Conservation (phyloP, 352 stramenopile species). For the Globisporangium orthogonon region DNA sequence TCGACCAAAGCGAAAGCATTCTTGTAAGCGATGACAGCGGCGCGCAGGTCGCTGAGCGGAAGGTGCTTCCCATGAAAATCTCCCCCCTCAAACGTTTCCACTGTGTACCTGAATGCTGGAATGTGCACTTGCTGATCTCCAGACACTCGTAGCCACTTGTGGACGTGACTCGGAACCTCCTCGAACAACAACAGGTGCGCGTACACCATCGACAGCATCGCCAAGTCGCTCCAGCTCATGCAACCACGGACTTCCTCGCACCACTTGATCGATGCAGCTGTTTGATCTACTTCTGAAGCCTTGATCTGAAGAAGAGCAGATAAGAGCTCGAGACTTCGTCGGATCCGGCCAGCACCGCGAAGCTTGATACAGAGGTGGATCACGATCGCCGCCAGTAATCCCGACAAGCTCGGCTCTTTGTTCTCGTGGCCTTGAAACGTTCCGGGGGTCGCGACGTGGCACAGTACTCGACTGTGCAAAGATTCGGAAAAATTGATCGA, state of each 20-base stretch:
- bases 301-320: slow-evolving; percentile 5
- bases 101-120: slow-evolving; percentile 5
- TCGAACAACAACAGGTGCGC: slow-evolving; percentile 14
- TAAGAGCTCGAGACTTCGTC: slow-evolving; percentile 7
- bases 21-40: slow-evolving; percentile 2
- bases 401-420: slow-evolving; percentile 3
- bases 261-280: slow-evolving; percentile 3
- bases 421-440: neutral
- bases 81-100: slow-evolving; percentile 3
- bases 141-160: slow-evolving; percentile 13
- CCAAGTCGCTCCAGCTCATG: slow-evolving; percentile 8
- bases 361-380: slow-evolving; percentile 17
- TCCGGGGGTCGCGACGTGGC: slow-evolving; percentile 7
- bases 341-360: neutral
- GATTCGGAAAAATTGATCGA: slow-evolving; percentile 10
- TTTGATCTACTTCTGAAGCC: neutral
- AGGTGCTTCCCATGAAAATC: neutral
- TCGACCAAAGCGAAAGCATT: slow-evolving; percentile 2
- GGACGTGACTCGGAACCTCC: slow-evolving; percentile 9
- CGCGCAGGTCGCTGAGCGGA: neutral
- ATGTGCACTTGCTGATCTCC: slow-evolving; percentile 3
- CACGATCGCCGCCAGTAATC: slow-evolving; percentile 10
- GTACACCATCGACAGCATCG: slow-evolving; percentile 6
- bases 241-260: slow-evolving; percentile 6
- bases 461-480: slow-evolving; percentile 10